Evolutionary conservation across 352 stramenopile genomes (phyloP), one percentile per base, ranked within the genome.

Genomic region (Lagenidium giganteum): DNA sequence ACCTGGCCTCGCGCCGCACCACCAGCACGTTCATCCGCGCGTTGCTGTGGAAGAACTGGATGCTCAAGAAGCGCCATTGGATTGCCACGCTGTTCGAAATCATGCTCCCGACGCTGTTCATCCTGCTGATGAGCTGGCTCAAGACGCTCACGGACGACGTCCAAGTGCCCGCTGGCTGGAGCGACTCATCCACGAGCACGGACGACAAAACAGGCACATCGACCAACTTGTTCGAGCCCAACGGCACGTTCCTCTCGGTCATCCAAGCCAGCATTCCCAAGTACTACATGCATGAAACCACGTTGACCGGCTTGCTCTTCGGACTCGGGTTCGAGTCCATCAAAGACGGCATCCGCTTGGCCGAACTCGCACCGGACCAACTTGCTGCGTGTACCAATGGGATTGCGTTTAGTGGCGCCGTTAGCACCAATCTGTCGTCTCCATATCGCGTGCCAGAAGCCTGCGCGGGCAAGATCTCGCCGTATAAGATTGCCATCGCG

Each of bases 41-140:
- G 28, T 40, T 87, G 45, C 51, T 86, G 24, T 77, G 72, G 65
- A 88, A 88, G 52, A 86, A 88, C 42, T 77, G 60, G 55, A 54
- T 66, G 30, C 63, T 86, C 12, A 88, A 88, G 61, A 51, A 57
- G 8, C 70, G 72, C 28, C 72, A 86, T 21, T 56, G 55, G 2
- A 42, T 86, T 9, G 71, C 58, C 18, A 82, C 68, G 9, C 54
- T 71, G 11, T 52, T 81, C 46, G 72, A 88, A 16, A 34, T 88
- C 3, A 51, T 52, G 11, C 50, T 88, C 9, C 76, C 76, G 1
- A 69, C 51, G 38, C 28, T 81, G 32, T 83, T 88, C 54, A 79
- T 88, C 26, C 27, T 85, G 22, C 30, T 85, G 7, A 40, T 85
- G 51, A 62, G 70, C 8, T n/a, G 67, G 17, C 52, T 88, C 12